A percentile compares a stretch with the other conserved stretches of the same genome.
Conservation (phyloP, 2,329 filamentous ascomycete genomes). For the Trichoderma pleuroti region DNA sequence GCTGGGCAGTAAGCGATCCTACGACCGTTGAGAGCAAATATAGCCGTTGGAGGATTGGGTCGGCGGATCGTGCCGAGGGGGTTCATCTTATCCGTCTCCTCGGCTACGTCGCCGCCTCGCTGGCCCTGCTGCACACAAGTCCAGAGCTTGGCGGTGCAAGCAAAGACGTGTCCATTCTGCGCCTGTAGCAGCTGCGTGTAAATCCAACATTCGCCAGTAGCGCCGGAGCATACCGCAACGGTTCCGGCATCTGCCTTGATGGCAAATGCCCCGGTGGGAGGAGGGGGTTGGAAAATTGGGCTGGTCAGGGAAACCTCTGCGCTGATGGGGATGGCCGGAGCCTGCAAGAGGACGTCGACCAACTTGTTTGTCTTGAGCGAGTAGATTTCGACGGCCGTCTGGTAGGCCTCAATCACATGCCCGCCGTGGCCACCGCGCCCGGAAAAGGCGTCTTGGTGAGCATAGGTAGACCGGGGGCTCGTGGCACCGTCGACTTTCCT, state of each 20-base stretch:
- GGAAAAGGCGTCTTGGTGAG: slow-evolving; percentile 36
- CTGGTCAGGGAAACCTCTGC: slow-evolving; percentile 54
- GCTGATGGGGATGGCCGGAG: slow-evolving; percentile 59
- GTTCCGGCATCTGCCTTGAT: slow-evolving; percentile 70
- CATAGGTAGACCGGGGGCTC: slow-evolving; percentile 40
- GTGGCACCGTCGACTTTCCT: slow-evolving; percentile 41
- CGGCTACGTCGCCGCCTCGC: slow-evolving; percentile 42
- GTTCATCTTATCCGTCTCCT: slow-evolving; percentile 44
- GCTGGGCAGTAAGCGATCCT: slow-evolving; percentile 79
- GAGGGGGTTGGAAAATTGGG: slow-evolving; percentile 63
- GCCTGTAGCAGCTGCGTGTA: slow-evolving; percentile 52
- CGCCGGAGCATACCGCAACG: slow-evolving; percentile 71
- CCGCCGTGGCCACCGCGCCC: slow-evolving; percentile 34
- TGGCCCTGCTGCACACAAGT: slow-evolving; percentile 69
- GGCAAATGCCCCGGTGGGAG: slow-evolving; percentile 68
- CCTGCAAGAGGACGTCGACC: slow-evolving; percentile 70
- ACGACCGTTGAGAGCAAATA: slow-evolving; percentile 65
- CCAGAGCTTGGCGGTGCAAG: slow-evolving; percentile 87
- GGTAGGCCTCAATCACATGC: slow-evolving; percentile 59
- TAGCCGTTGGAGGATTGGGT: slow-evolving; percentile 54
- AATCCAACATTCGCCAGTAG: slow-evolving; percentile 83
- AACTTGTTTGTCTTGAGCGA: slow-evolving; percentile 73
- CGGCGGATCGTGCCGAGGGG: slow-evolving; percentile 37
- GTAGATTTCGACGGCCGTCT: slow-evolving; percentile 86
- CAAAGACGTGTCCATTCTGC: slow-evolving; percentile 46